Evolutionary conservation across 2,329 filamentous ascomycete genomes (phyloP).

Genomic region (Acarospora socialis): DNA sequence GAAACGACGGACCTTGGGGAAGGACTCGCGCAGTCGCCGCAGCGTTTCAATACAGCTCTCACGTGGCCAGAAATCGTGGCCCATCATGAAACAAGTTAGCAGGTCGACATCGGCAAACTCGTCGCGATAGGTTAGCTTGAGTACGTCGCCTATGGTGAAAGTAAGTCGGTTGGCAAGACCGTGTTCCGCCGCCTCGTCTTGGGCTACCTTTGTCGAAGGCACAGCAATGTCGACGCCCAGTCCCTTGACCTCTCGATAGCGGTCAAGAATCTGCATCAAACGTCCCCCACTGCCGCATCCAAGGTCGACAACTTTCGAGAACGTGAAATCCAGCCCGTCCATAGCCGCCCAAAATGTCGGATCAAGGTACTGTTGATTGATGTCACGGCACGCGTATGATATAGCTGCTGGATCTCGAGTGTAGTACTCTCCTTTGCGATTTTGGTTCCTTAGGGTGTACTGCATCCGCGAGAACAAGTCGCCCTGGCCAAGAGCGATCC

Average conservation of each 20-base stretch:
- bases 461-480: slow-evolving; percentile 2
- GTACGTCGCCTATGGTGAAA: slow-evolving; percentile 7
- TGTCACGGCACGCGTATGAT: slow-evolving; percentile 8
- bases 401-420: slow-evolving; percentile 2
- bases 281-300: slow-evolving; percentile 3
- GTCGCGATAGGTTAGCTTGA: slow-evolving; percentile 5
- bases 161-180: slow-evolving; percentile 7
- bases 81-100: slow-evolving; percentile 10
- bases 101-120: slow-evolving; percentile 9
- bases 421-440: slow-evolving; percentile 4
- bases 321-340: slow-evolving; percentile 7
- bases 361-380: slow-evolving; percentile 7
- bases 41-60: not conserved
- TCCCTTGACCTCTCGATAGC: slow-evolving; percentile 5
- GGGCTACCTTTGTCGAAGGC: slow-evolving; percentile 6
- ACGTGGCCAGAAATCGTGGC: slow-evolving; percentile 7
- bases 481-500: slow-evolving; percentile 1
- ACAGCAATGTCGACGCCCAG: slow-evolving; percentile 9
- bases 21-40: slow-evolving; percentile 1
- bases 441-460: slow-evolving; percentile 3
- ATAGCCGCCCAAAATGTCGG: slow-evolving; percentile 9
- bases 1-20: slow-evolving; percentile 5
- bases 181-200: slow-evolving; percentile 3
- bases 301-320: slow-evolving; percentile 4
- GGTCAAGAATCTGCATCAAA: slow-evolving; percentile 7